These are phyloP conservation scores for Kwoniella heveanensis DNA, from an alignment of 768 basidiomycete genomes.

Conservation along the genomic window DNA sequence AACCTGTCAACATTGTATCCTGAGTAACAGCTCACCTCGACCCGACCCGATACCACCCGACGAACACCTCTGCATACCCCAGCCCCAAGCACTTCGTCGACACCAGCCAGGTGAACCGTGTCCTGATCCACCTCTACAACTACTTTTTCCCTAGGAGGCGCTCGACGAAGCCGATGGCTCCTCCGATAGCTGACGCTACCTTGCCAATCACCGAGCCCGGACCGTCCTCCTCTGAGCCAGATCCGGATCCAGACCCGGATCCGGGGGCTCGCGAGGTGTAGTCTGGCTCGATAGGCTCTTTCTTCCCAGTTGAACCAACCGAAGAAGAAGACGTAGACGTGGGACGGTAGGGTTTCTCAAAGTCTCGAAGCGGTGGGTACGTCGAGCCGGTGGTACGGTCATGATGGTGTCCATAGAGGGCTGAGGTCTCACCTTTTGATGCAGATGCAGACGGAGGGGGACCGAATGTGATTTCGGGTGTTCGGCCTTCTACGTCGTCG, in stretches of 20 bases:
- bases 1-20: slow-evolving; percentile 20
- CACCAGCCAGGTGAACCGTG: no score
- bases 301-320: background rate
- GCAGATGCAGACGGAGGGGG: slow-evolving; percentile 16
- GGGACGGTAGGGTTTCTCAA: slow-evolving; percentile 15
- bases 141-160: slow-evolving; percentile 30
- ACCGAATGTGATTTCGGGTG: slow-evolving; percentile 43
- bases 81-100: background rate
- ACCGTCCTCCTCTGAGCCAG: no score
- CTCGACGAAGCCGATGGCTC: slow-evolving; percentile 41
- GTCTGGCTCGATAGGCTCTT: slow-evolving; percentile 12
- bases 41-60: background rate
- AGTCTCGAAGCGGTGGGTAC: slow-evolving; percentile 10
- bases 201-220: slow-evolving; percentile 18
- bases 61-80: no score
- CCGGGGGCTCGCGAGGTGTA: background rate
- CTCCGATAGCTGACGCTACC: slow-evolving; percentile 38
- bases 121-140: background rate
- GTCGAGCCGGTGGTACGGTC: slow-evolving; percentile 5
- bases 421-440: slow-evolving; percentile 25
- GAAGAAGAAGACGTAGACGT: slow-evolving; percentile 1
- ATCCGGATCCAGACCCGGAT: background rate
- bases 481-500: slow-evolving; percentile 82
- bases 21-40: background rate
- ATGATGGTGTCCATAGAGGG: background rate